Evolutionary conservation across 177 flowering plant species (phyloP).

Genomic region (Vitis hybrid): DNA sequence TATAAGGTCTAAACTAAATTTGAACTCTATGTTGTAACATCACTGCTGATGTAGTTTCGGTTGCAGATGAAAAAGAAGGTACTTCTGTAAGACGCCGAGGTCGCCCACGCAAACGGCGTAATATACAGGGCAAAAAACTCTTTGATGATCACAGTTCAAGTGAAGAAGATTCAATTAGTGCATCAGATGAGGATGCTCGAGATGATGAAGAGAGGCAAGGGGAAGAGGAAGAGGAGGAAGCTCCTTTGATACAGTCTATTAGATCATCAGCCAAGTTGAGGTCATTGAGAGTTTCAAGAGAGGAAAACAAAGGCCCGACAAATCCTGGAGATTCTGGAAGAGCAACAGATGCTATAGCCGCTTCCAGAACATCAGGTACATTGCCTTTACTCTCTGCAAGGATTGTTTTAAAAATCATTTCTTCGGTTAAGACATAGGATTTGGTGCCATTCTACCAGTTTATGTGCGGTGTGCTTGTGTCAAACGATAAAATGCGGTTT

Average conservation of each 20-base stretch:
- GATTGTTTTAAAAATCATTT: neutral
- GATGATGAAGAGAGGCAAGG: constrained; percentile 53
- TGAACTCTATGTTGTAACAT: neutral
- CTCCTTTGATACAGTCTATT: constrained; percentile 67
- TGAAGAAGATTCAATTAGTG: constrained; percentile 82
- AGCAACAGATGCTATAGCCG: constrained; percentile 32
- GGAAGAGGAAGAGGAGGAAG: constrained; percentile 64
- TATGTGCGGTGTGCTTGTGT: neutral
- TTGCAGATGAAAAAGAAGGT: constrained; percentile 76
- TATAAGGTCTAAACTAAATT: neutral
- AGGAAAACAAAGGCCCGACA: constrained; percentile 38
- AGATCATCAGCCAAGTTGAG: constrained; percentile 72
- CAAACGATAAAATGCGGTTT: neutral
- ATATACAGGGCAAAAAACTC: constrained; percentile 77
- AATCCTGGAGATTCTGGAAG: constrained; percentile 26
- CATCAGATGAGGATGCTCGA: constrained; percentile 69
- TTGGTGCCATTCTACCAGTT: neutral
- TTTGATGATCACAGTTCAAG: constrained; percentile 83
- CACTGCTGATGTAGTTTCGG: constrained; percentile 8
- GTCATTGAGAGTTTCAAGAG: constrained; percentile 55
- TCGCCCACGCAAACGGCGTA: constrained; percentile 67
- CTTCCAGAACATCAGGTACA: constrained; percentile 58
- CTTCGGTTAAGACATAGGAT: neutral
- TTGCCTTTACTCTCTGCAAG: neutral
- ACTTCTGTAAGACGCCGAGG: constrained; percentile 58